phyloP scores from a whole-genome alignment of 805 yeast species.

The Saturnispora sanitii region DNA sequence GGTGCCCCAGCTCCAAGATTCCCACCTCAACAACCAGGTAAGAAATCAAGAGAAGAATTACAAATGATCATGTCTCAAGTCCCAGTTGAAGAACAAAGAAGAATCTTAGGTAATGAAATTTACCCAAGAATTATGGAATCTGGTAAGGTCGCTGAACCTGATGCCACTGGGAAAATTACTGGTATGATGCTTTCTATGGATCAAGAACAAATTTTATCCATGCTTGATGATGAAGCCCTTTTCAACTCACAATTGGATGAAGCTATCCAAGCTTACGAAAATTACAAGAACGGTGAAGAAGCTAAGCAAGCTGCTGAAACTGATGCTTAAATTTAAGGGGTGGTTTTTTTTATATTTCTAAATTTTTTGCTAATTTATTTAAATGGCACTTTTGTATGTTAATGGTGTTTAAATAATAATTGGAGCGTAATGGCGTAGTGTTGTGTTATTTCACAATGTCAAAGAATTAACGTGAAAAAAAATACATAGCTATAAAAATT shows the following conservation, averaged over 20 bases:
- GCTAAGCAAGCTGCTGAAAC: constrained; percentile 14
- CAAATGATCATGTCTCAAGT: constrained; percentile 53
- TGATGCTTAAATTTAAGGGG: constrained; percentile 7
- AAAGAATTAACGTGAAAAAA: too few relatives aligned
- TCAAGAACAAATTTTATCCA: constrained; percentile 77
- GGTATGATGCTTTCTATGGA: constrained; percentile 98
- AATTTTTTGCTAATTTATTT: constrained; percentile 6
- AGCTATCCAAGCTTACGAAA: constrained; percentile 90
- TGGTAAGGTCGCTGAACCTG: constrained; percentile 80
- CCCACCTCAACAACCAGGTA: constrained; percentile 31
- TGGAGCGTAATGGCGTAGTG: too few relatives aligned
- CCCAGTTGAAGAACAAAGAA: constrained; percentile 91
- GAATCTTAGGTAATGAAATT: constrained; percentile 94
- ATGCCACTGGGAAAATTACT: constrained; percentile 96
- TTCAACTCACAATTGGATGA: constrained; percentile 88
- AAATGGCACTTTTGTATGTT: neutral
- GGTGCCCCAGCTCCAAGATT: constrained; percentile 42
- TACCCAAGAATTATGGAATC: constrained; percentile 85
- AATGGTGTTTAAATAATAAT: too few relatives aligned
- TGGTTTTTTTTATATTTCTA: neutral
- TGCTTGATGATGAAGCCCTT: constrained; percentile 82
- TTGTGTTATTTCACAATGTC: too few relatives aligned
- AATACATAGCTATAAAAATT: too few relatives aligned
- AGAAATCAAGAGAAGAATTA: constrained; percentile 29
- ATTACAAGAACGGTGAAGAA: constrained; percentile 56